phyloP scores from a whole-genome alignment of 192 early-diverging fungal genomes.

The Podila horticola region DNA sequence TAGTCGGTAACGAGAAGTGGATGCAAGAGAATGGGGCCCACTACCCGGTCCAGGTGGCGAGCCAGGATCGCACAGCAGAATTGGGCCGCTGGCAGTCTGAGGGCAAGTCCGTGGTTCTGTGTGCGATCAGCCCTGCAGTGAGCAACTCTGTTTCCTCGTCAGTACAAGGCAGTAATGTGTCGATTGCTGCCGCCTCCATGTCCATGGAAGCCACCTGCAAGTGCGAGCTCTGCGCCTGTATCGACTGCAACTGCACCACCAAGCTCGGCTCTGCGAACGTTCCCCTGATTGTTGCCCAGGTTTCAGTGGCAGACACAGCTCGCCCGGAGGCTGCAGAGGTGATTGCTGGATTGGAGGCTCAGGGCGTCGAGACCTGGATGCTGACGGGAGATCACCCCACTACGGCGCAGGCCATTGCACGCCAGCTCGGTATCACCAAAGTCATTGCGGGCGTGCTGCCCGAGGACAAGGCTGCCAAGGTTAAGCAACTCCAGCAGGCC shows the following conservation, averaged over 20 bases:
- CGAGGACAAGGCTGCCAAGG: conserved; percentile 73
- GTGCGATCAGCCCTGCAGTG: conserved; percentile 56
- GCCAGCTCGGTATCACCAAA: conserved; percentile 70
- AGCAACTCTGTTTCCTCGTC: background rate
- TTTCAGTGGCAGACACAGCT: conserved; percentile 72
- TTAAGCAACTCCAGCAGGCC: conserved; percentile 63
- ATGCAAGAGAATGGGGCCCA: conserved; percentile 66
- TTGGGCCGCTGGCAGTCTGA: conserved; percentile 62
- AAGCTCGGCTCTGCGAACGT: conserved; percentile 14
- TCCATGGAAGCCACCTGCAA: conserved; percentile 16
- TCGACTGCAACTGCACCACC: conserved; percentile 52
- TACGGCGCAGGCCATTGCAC: conserved; percentile 72
- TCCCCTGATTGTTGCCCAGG: conserved; percentile 62
- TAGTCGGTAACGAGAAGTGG: conserved; percentile 73
- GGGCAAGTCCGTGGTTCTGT: conserved; percentile 67
- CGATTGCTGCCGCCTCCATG: conserved; percentile 18
- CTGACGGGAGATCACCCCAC: conserved; percentile 78
- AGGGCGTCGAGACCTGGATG: conserved; percentile 80
- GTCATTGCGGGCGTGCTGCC: conserved; percentile 79
- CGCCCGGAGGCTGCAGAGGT: conserved; percentile 67
- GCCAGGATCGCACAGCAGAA: conserved; percentile 23
- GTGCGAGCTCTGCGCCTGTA: conserved; percentile 42
- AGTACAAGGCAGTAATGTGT: background rate
- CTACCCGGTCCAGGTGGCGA: conserved; percentile 30
- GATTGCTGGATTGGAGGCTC: conserved; percentile 55